Base-by-base conservation (phyloP, 495 filamentous ascomycete genomes). In the Ascobolus immersus region DNA sequence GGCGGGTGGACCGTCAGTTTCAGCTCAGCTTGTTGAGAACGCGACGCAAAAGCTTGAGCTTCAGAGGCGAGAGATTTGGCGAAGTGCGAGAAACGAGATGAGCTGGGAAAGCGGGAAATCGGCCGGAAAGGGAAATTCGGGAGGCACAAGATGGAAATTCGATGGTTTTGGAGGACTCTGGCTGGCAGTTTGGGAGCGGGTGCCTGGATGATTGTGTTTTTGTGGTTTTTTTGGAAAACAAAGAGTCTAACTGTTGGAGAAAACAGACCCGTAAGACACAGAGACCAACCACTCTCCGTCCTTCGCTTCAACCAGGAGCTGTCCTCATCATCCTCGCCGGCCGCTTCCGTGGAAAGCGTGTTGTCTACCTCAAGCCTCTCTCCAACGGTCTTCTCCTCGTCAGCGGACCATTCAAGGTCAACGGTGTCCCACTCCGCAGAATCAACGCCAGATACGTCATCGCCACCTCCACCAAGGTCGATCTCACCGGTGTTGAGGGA, bases 281-380 rank as follows among this genome's bases (percentile, higher is more conserved):
- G 54, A 79, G 78, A 44, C 64, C 80, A 38, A 67, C 81, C 51
- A 72, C 77, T 55, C 65, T 77, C 44, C 82, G 89, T 47, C 57
- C 72, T 47, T 72, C 74, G 42, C 82, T 99, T 49, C 62, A 71
- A 54, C 89, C 86, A 55, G 89, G 89, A 56, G 73, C 78, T 54
- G 65, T 94, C 51, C 71, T 99, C 51, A 94, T 99, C 59, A 77
- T 99, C 55, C 78, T 99, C 52, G 86, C 89, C 59, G 89, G 89
- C 50, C 86, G 89, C 53, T 99, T 94, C 77, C 86, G 89, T 50
- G 89, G 89, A 65, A 94, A 93, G 77, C 89, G 89, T 55, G 89
- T 99, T 52, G 64, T 99, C 53, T 81, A 92, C 57, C 77, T 99
- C 56, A 94, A 93, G 69, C 65, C 72, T 61, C 80, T 99, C 53